Conservation (phyloP, 495 filamentous ascomycete genomes). For the Pseudotulostoma volvatum region DNA sequence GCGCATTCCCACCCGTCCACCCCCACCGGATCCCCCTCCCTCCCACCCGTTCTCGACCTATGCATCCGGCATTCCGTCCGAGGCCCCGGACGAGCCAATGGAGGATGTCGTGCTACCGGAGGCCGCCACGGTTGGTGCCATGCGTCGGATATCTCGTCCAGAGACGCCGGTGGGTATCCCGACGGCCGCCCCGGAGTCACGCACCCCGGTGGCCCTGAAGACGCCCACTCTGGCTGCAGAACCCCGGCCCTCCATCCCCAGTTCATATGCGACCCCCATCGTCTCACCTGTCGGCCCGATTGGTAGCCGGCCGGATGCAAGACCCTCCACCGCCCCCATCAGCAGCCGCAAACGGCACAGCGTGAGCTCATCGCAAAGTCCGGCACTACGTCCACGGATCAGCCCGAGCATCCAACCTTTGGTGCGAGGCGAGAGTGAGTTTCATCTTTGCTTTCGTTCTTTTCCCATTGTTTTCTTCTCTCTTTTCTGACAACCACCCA, state of each 20-base stretch:
- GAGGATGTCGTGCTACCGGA: constrained; percentile 53
- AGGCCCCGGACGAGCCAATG: constrained; percentile 40
- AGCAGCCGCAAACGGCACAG: constrained; percentile 49
- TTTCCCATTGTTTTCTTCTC: constrained; percentile 1
- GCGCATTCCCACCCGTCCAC: constrained; percentile 38
- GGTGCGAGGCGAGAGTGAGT: constrained; percentile 58
- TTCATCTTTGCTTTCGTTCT: constrained; percentile 1
- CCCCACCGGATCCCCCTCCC: constrained; percentile 13
- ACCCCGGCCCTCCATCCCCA: constrained; percentile 14
- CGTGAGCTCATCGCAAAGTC: constrained; percentile 60
- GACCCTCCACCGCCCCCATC: constrained; percentile 9
- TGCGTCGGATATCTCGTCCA: constrained; percentile 10
- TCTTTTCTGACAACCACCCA: constrained; percentile 4
- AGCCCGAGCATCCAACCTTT: constrained; percentile 89
- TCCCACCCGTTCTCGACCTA: constrained; percentile 15
- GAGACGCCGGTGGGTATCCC: too few relatives aligned
- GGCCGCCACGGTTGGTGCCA: constrained; percentile 25
- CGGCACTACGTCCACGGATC: constrained; percentile 79
- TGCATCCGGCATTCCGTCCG: constrained; percentile 11
- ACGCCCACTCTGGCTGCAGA: constrained; percentile 16
- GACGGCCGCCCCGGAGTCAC: too few relatives aligned
- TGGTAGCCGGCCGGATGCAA: constrained; percentile 24
- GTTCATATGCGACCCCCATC: constrained; percentile 23
- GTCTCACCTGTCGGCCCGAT: constrained; percentile 29
- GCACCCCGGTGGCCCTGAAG: constrained; percentile 16